Base-by-base conservation (phyloP, 169 alveolate species). In the Plasmodium billcollinsi region DNA sequence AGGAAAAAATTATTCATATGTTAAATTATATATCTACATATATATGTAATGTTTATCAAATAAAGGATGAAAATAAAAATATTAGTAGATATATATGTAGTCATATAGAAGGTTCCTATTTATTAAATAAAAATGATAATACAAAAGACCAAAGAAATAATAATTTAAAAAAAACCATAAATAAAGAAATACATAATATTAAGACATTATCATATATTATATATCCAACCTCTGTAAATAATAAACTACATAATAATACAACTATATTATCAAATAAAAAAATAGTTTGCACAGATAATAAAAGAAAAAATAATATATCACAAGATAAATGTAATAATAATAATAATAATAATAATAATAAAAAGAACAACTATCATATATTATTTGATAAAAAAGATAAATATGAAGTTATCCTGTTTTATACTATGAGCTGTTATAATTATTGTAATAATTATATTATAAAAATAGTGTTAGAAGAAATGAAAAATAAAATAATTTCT, bases 381-480 rank as follows among this genome's bases (percentile, higher is more conserved):
- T 20, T 26, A 8, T 76, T 76, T 43, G 43, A 39, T 39, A 52
- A 49, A 33, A 26, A 65, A 9, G 62, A 65, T 45, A 76, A 65
- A 21, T 65, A 63, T 21, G 89, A 76, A 20, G 9, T 76, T 0
- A 76, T 76, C 33, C 45, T 76, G 21, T 65, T 76, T 29, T 56
- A 76, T 43, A 66, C 70, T 0, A 20, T 76, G 24, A 76, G 89
- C 7, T 76, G 89, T 24, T 76, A 76, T 62, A 26, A 63, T 24
- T 76, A 76, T 33, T 76, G 89, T 21, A 62, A 76, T 69, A 76
- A 76, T 56, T 2, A 21, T 0, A 26, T 76, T 67, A 67, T 76
- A 14, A n/a, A 39, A 2, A 39, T 50, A 7, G 26, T 76, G 1
- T 29, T 45, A 6, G 33, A 33, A 1, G 65, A 76, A 50, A 69